Conservation (phyloP, 1,284 basidiomycete species). For the Volvariella volvacea region DNA sequence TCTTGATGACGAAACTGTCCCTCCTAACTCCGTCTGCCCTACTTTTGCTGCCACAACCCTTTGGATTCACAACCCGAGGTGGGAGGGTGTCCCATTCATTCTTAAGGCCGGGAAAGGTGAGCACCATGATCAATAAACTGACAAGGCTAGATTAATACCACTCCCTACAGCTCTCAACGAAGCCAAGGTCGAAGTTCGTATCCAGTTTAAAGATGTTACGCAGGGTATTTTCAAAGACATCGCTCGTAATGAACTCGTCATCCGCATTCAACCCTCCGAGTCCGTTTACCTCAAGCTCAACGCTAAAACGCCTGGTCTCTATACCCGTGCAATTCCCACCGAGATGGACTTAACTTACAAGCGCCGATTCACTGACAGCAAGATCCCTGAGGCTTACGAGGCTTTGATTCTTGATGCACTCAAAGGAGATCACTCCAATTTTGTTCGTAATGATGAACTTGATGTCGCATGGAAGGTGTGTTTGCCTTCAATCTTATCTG, state of each 20-base stretch:
- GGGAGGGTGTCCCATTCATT: conserved; percentile 97
- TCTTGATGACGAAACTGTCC: conserved; percentile 91
- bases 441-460: conserved; percentile 92
- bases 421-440: conserved; percentile 86
- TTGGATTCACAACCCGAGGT: conserved; percentile 89
- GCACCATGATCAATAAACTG: conserved; percentile 11
- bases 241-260: conserved; percentile 89
- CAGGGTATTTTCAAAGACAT: conserved; percentile 95
- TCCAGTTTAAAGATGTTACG: conserved; percentile 95
- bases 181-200: conserved; percentile 93
- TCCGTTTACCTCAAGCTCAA: conserved; percentile 95
- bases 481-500: conserved; percentile 3
- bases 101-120: conserved; percentile 94
- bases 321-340: conserved; percentile 84
- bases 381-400: conserved; percentile 94
- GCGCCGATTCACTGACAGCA: conserved; percentile 80
- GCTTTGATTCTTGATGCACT: conserved; percentile 86
- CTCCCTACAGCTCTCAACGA: conserved; percentile 76
- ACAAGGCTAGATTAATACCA: conserved; percentile 4
- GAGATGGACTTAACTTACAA: conserved; percentile 98
- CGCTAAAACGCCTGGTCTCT: conserved; percentile 85
- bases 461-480: conserved; percentile 91
- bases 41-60: conserved; percentile 87
- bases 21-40: conserved; percentile 85
- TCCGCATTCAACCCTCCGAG: conserved; percentile 92